These are phyloP conservation scores for Ajuga chamaepitys DNA, from an alignment of 257 asterid genomes.

Conservation along the genomic window DNA sequence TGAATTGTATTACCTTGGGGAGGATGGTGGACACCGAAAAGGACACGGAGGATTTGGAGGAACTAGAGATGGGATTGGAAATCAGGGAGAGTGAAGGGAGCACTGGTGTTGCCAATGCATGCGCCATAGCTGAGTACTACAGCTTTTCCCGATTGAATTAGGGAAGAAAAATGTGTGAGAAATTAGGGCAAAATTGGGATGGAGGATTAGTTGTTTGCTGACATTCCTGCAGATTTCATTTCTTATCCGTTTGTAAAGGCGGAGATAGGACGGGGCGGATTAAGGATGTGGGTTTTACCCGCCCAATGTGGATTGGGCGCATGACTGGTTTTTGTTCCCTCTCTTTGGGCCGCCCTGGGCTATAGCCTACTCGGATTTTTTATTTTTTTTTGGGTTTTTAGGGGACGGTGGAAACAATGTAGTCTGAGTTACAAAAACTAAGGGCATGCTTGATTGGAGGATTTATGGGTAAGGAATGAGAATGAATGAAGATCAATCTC, in stretches of 20 bases:
- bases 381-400: no score
- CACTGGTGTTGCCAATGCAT: slow-evolving; percentile 58
- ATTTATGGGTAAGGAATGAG: no score
- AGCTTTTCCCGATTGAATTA: not conserved
- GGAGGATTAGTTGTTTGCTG: not conserved
- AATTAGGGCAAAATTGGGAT: not conserved
- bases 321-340: no score
- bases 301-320: slow-evolving; percentile 4
- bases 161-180: not conserved
- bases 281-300: not conserved
- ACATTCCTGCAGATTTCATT: not conserved
- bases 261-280: not conserved
- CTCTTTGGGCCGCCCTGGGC: not conserved
- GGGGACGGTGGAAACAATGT: no score
- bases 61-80: slow-evolving; percentile 35
- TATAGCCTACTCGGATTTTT: not conserved
- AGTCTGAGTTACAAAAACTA: no score
- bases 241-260: slow-evolving; percentile 17
- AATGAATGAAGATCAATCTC: no score
- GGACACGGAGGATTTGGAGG: slow-evolving; percentile 34
- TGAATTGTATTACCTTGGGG: slow-evolving; percentile 45
- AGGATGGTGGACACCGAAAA: slow-evolving; percentile 27
- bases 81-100: slow-evolving; percentile 61
- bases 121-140: slow-evolving; percentile 44
- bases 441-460: no score